Percentiles rank a stretch among this genome's conserved stretches.
Evolutionary conservation across 176 grass and related monocot species (phyloP).

Genomic region (Rhipidocladum racemiflorum): DNA sequence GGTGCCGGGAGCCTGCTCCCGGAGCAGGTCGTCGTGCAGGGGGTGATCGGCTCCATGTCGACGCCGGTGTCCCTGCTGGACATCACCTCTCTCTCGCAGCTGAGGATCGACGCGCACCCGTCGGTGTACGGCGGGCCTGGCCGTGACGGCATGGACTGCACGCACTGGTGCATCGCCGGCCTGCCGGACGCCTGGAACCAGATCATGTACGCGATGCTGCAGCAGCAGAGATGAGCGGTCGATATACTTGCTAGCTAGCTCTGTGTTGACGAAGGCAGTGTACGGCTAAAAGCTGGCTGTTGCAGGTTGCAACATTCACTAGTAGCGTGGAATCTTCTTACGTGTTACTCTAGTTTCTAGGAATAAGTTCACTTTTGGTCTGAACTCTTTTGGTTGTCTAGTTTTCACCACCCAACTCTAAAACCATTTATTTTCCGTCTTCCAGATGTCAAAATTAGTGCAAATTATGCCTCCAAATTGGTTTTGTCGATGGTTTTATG

Average conservation of each 20-base stretch:
- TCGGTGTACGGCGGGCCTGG: conserved; percentile 59
- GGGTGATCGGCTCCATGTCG: conserved; percentile 40
- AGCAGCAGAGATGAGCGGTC: not conserved
- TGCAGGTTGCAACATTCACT: too few relatives aligned
- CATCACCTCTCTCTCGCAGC: conserved; percentile 67
- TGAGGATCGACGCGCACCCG: conserved; percentile 84
- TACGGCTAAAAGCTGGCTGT: not conserved
- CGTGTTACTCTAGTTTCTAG: too few relatives aligned
- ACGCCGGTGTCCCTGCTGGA: conserved; percentile 60
- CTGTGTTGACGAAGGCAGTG: not conserved
- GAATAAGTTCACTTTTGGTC: too few relatives aligned
- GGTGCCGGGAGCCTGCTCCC: conserved; percentile 14
- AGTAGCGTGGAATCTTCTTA: too few relatives aligned
- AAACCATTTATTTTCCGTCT: too few relatives aligned
- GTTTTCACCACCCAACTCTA: too few relatives aligned
- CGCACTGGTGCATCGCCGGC: conserved; percentile 78
- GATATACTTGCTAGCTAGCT: not conserved
- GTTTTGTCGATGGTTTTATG: too few relatives aligned
- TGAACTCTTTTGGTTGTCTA: too few relatives aligned
- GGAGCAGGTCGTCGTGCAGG: conserved; percentile 43
- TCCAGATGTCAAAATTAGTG: too few relatives aligned
- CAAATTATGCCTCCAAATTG: too few relatives aligned
- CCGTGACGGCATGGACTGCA: conserved; percentile 58
- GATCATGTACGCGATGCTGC: conserved; percentile 53
- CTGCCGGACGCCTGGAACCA: conserved; percentile 74